Evolutionary conservation across 495 filamentous ascomycete species (phyloP).

Genomic region (Saxispiralis lemnorum): DNA sequence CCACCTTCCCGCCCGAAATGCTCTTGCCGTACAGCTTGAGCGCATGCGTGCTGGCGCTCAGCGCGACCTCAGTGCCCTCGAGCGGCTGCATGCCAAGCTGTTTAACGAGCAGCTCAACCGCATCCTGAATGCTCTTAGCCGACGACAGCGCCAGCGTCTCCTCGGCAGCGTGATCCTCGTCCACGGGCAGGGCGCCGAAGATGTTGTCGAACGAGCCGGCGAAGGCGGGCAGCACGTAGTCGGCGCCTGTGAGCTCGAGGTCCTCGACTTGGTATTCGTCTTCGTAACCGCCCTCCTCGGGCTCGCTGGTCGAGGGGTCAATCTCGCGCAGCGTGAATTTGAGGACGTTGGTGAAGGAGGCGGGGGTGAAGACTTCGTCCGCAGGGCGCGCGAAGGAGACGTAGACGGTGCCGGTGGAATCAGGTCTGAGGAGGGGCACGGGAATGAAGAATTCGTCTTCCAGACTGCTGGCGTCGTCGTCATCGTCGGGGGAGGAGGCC

Average conservation of each 20-base stretch:
- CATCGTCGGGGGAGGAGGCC: slow-evolving; percentile 41
- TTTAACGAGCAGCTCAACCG: slow-evolving; percentile 76
- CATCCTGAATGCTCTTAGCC: slow-evolving; percentile 85
- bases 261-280: slow-evolving; percentile 97
- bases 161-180: slow-evolving; percentile 44
- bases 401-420: slow-evolving; percentile 81
- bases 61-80: slow-evolving; percentile 77
- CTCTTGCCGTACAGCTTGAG: slow-evolving; percentile 95
- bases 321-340: slow-evolving; percentile 98
- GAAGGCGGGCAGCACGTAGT: slow-evolving; percentile 85
- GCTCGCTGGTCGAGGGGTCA: slow-evolving; percentile 81
- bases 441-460: slow-evolving; percentile 91
- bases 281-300: slow-evolving; percentile 82
- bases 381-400: slow-evolving; percentile 77
- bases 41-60: slow-evolving; percentile 77
- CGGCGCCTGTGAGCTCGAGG: slow-evolving; percentile 75
- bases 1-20: slow-evolving; percentile 74
- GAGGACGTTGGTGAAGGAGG: slow-evolving; percentile 76
- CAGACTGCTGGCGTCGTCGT: slow-evolving; percentile 41
- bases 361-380: slow-evolving; percentile 53
- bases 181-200: slow-evolving; percentile 89
- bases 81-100: slow-evolving; percentile 80
- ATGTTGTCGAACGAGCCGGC: slow-evolving; percentile 88
- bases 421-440: slow-evolving; percentile 57
- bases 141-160: slow-evolving; percentile 83